These are phyloP conservation scores for Dothistroma septosporum DNA, from an alignment of 2,329 filamentous ascomycete species.

Conservation along the genomic window DNA sequence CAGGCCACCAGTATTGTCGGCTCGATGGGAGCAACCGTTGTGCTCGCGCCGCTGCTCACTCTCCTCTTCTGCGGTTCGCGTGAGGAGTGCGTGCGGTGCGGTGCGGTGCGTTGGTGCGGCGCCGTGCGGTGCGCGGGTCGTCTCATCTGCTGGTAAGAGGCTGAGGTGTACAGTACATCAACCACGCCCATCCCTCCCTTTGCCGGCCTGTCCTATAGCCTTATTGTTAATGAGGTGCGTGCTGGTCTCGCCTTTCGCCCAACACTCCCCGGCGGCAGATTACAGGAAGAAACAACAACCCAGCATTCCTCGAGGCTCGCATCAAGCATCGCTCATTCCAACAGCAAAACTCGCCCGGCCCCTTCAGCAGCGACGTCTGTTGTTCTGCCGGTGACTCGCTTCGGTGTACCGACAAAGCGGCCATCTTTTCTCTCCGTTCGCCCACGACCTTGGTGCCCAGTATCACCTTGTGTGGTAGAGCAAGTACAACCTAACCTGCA, in stretches of 20 bases:
- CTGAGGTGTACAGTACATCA: background rate
- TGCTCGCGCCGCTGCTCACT: too few relatives aligned
- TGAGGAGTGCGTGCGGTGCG: background rate
- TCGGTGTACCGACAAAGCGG: background rate
- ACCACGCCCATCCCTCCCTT: background rate
- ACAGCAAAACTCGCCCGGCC: slow-evolving; percentile 1
- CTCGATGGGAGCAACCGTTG: background rate
- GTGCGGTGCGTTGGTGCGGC: too few relatives aligned
- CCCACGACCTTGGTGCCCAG: background rate
- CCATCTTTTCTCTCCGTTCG: background rate
- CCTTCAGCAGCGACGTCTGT: slow-evolving; percentile 16
- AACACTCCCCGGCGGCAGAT: slow-evolving; percentile 6
- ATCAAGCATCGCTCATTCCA: slow-evolving; percentile 10
- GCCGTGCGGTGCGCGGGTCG: background rate
- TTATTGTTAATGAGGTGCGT: slow-evolving; percentile 4
- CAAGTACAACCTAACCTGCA: slow-evolving; percentile 1
- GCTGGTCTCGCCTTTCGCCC: slow-evolving; percentile 9
- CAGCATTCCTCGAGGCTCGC: slow-evolving; percentile 10
- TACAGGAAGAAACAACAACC: slow-evolving; percentile 12
- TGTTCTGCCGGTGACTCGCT: slow-evolving; percentile 4
- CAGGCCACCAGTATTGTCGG: background rate
- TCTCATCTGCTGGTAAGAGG: background rate
- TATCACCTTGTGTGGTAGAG: background rate
- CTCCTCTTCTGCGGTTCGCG: background rate
- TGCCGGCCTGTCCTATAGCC: background rate